Evolutionary conservation across 148 eudicot genomes (phyloP).

Genomic region (Chenopodium formosanum): DNA sequence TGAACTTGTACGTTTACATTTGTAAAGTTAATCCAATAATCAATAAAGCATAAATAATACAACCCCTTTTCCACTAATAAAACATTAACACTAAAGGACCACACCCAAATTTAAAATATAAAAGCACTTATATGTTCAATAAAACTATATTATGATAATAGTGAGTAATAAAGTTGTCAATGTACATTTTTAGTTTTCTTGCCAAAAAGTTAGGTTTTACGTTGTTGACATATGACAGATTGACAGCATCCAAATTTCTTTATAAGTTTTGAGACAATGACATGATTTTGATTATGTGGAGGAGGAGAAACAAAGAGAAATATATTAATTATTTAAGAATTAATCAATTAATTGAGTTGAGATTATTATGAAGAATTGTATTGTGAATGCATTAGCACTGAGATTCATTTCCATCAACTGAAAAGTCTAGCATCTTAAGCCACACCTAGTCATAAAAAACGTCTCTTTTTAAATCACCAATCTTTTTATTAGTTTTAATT

Average conservation of each 20-base stretch:
- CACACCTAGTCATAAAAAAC: not conserved
- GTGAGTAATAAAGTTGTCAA: not conserved
- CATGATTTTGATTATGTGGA: not conserved
- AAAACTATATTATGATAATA: not conserved
- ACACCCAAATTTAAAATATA: not conserved
- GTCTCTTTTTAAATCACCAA: not conserved
- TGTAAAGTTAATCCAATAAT: conserved; percentile 22
- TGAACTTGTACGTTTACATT: conserved; percentile 17
- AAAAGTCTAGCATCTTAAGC: not conserved
- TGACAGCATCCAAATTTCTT: conserved; percentile 8
- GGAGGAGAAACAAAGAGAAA: not conserved
- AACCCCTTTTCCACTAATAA: conserved; percentile 5
- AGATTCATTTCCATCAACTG: not conserved
- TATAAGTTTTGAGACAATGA: conserved; percentile 3
- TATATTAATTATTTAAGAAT: not conserved
- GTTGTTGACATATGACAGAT: conserved; percentile 10
- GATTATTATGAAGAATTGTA: not conserved
- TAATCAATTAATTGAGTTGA: no score
- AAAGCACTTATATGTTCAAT: not conserved
- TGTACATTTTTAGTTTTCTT: conserved; percentile 18
- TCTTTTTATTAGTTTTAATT: no score
- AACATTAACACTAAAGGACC: conserved; percentile 2
- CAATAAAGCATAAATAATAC: conserved; percentile 12
- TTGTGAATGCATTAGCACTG: not conserved
- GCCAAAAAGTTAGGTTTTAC: conserved; percentile 30